Conservation (phyloP, 2,329 filamentous ascomycete genomes). For the Neofusicoccum laricinum region DNA sequence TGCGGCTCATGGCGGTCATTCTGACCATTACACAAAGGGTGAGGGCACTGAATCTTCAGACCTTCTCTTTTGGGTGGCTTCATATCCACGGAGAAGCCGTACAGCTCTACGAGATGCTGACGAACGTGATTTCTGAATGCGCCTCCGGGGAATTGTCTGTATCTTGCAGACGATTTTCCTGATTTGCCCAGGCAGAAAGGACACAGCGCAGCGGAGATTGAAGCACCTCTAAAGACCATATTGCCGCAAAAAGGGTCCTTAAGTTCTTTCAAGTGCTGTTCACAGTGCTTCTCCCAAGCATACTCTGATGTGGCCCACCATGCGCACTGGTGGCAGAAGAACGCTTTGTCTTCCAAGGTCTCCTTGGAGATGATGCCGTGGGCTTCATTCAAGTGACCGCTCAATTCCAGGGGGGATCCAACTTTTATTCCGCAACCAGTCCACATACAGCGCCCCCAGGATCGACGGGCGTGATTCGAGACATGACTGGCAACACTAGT, state of each 20-base stretch:
- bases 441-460: background rate
- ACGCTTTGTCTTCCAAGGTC: background rate
- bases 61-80: no score
- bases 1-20: no score
- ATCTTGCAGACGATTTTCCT: background rate
- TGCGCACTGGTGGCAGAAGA: conserved; percentile 1
- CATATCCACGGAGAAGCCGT: no score
- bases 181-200: background rate
- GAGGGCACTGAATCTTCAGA: no score
- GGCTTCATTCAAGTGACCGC: background rate
- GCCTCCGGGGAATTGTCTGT: background rate
- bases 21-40: no score
- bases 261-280: background rate
- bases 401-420: background rate
- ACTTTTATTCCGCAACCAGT: background rate
- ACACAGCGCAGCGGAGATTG: background rate
- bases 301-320: background rate
- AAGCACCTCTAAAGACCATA: background rate
- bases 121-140: no score
- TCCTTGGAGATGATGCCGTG: background rate
- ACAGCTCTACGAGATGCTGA: no score
- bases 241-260: background rate
- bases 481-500: background rate
- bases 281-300: background rate
- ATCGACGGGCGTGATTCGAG: background rate